Conservation (phyloP, 2,329 filamentous ascomycete genomes). For the Scleromitrula shiraiana region DNA sequence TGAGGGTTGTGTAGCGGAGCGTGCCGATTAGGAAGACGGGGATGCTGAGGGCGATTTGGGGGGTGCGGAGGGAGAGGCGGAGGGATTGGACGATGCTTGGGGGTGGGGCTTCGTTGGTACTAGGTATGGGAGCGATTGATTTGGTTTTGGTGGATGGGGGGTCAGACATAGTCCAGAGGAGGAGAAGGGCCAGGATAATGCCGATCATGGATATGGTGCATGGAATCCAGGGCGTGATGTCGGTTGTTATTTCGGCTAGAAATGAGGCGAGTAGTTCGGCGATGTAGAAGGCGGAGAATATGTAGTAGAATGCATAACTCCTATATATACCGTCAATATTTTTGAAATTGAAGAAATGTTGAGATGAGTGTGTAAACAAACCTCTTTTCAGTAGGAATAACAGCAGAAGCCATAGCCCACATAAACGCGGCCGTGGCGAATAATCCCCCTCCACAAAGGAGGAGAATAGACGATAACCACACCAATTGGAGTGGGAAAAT, state of each 20-base stretch:
- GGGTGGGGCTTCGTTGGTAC: not conserved
- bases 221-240: constrained; percentile 28
- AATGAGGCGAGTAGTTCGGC: constrained; percentile 27
- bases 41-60: constrained; percentile 19
- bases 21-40: constrained; percentile 28
- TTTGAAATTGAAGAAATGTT: too few species aligned
- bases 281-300: constrained; percentile 28
- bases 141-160: not conserved
- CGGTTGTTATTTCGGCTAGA: constrained; percentile 22
- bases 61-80: constrained; percentile 11
- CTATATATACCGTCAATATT: constrained; percentile 7
- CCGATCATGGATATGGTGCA: constrained; percentile 22
- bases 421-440: constrained; percentile 27
- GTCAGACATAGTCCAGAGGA: constrained; percentile 21
- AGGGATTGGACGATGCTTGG: constrained; percentile 10
- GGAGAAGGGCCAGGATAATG: constrained; percentile 16
- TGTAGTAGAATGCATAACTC: constrained; percentile 28
- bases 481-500: constrained; percentile 22
- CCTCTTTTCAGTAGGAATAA: constrained; percentile 22
- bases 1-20: constrained; percentile 26
- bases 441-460: constrained; percentile 26
- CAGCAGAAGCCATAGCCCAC: constrained; percentile 28
- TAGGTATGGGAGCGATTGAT: not conserved
- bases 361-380: too few species aligned
- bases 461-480: constrained; percentile 25